phyloP scores from a whole-genome alignment of 2,329 filamentous ascomycete species.

The Sporothrix inflata region DNA sequence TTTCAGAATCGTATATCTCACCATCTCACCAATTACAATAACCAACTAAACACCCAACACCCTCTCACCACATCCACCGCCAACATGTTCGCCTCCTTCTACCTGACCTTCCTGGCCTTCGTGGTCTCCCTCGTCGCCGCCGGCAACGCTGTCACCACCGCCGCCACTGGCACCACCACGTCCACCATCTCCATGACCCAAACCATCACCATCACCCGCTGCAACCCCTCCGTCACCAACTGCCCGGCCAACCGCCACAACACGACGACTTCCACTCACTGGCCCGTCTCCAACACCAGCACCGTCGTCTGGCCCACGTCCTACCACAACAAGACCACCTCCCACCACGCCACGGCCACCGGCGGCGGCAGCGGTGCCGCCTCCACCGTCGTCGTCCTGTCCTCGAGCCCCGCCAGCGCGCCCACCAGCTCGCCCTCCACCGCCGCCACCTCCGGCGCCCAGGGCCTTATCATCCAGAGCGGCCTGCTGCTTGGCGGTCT shows the following conservation, averaged over 20 bases:
- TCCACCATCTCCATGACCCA: conserved; percentile 51
- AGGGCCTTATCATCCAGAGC: conserved; percentile 45
- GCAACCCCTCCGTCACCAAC: conserved; percentile 49
- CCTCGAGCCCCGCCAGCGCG: conserved; percentile 33
- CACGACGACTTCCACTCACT: conserved; percentile 36
- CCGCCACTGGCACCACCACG: conserved; percentile 46
- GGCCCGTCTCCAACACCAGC: conserved; percentile 34
- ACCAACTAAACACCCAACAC: not conserved
- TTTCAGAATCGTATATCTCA: conserved; percentile 1
- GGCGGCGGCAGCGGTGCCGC: conserved; percentile 33
- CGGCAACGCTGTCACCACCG: conserved; percentile 28
- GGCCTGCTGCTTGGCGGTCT: conserved; percentile 47
- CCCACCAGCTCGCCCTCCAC: conserved; percentile 25
- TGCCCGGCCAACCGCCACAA: conserved; percentile 46
- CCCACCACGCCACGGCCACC: conserved; percentile 31
- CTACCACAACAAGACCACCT: conserved; percentile 37
- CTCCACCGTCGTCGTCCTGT: conserved; percentile 33
- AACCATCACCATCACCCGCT: conserved; percentile 53
- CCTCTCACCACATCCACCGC: conserved; percentile 2
- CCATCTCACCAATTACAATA: not conserved
- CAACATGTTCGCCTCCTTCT: conserved; percentile 32
- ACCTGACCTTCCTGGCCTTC: conserved; percentile 39
- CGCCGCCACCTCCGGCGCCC: conserved; percentile 39
- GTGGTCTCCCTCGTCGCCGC: conserved; percentile 46
- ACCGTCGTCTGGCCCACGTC: conserved; percentile 34